These are phyloP conservation scores for Thelonectria blattea DNA, from an alignment of 2,329 filamentous ascomycete genomes.

Conservation along the genomic window DNA sequence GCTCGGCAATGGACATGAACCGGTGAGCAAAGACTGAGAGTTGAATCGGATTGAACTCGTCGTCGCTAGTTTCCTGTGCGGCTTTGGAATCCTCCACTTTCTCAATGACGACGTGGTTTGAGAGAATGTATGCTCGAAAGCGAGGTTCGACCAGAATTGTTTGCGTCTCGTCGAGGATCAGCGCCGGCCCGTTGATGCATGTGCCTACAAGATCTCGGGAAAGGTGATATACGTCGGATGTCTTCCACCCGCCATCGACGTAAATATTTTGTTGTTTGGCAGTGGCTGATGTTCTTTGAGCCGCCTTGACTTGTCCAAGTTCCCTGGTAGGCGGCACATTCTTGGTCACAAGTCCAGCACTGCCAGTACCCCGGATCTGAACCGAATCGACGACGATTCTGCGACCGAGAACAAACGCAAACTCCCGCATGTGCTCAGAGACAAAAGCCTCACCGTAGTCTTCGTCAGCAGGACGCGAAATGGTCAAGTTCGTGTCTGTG, in stretches of 20 bases:
- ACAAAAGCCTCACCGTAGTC: constrained; percentile 47
- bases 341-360: background rate
- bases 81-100: constrained; percentile 16
- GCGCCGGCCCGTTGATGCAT: constrained; percentile 40
- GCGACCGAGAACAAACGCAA: constrained; percentile 47
- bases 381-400: constrained; percentile 50
- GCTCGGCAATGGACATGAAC: constrained; percentile 65
- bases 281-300: background rate
- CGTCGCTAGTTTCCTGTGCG: background rate
- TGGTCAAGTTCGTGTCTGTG: constrained; percentile 49
- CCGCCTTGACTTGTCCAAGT: background rate
- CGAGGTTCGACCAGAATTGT: constrained; percentile 39
- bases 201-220: constrained; percentile 7
- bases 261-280: constrained; percentile 17
- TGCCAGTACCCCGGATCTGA: constrained; percentile 34
- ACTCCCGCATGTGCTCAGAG: constrained; percentile 47
- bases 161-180: constrained; percentile 42
- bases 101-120: constrained; percentile 42
- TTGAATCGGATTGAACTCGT: constrained; percentile 53
- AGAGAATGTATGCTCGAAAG: constrained; percentile 39
- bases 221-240: constrained; percentile 14
- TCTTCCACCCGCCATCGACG: constrained; percentile 15
- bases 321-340: background rate
- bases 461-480: constrained; percentile 45
- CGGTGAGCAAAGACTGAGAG: constrained; percentile 62